A percentile compares a stretch with the other conserved stretches of the same genome.
Evolutionary conservation across 345 rosid genomes (phyloP).

Genomic region (Gynandropsis gynandra): DNA sequence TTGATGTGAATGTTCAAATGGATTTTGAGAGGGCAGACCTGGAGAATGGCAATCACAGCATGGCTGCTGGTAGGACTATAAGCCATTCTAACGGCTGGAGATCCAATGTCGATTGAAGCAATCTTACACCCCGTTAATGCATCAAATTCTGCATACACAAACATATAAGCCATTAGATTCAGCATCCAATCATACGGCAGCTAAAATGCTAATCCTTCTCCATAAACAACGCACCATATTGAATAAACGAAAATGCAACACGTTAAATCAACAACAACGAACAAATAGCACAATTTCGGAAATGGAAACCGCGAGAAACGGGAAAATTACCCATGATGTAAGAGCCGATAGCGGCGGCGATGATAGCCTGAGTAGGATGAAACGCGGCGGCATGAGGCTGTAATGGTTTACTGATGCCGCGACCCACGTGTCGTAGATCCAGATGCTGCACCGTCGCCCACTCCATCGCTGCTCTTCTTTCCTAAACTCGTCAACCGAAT

Average conservation of each 20-base stretch:
- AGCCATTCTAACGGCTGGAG: slow-evolving; percentile 75
- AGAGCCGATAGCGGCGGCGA: slow-evolving; percentile 69
- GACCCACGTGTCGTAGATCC: slow-evolving; percentile 79
- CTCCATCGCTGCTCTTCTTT: slow-evolving; percentile 50
- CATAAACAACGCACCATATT: not conserved
- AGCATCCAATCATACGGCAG: slow-evolving; percentile 10
- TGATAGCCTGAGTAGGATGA: slow-evolving; percentile 73
- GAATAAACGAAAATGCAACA: not conserved
- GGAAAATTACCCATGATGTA: slow-evolving; percentile 52
- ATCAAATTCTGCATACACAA: slow-evolving; percentile 65
- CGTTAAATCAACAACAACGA: no score
- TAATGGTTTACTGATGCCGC: slow-evolving; percentile 57
- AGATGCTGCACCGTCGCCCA: slow-evolving; percentile 97
- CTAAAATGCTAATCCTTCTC: not conserved
- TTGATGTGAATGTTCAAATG: not conserved
- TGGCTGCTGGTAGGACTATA: slow-evolving; percentile 82
- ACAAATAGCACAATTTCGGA: not conserved
- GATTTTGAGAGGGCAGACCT: slow-evolving; percentile 36
- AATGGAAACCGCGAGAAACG: not conserved
- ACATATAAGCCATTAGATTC: slow-evolving; percentile 1
- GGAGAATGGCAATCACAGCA: slow-evolving; percentile 72
- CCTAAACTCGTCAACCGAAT: not conserved
- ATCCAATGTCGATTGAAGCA: slow-evolving; percentile 66
- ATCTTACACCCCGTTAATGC: slow-evolving; percentile 86
- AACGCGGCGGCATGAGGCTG: slow-evolving; percentile 92